Base-by-base conservation (phyloP, 202 grass and related monocot genomes). In the Elaeis oleifera region DNA sequence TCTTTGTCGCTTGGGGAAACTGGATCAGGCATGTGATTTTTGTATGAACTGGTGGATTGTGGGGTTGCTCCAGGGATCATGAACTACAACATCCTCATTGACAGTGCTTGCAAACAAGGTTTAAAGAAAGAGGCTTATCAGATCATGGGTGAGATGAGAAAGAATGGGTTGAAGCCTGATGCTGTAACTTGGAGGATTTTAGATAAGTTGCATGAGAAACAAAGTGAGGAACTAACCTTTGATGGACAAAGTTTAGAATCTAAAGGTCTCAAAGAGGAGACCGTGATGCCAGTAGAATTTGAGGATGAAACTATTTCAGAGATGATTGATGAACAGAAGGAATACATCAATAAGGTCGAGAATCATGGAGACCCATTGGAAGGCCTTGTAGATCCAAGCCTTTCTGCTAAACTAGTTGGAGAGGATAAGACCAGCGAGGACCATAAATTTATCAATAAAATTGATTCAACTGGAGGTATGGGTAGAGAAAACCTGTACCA, bases 121-220 rank as follows among this genome's bases (percentile, higher is more conserved):
- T 28, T 58, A 5, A 89, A 89, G 60, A 81, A 78, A 71, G 55
- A 84, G 70, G 84, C 77, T 1, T 91, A 86, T 76, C 78, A 73
- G 27, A 62, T 91, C 14, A 51, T 92, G 53, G 75, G 71, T 50
- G 84, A 97, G 71, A 86, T 92, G 88, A 86, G 64, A 81, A 92
- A 71, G 28, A 92, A 92, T 82, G 88, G 74, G 11, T 48, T 81
- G 52, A 73, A 84, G 75, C 84, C 74, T 0, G 84, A 89, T 61
- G 77, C 82, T 66, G 80, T 89, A 16, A 86, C 94, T 22, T 99
- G 94, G 94, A 92, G 94, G 66, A 99, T 83, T 75, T 76, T 97
- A 53, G 77, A 79, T 59, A 84, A 77, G 49, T 68, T 97, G 56
- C 82, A 89, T 56, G 66, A 60, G 29, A 62, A 68, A 28, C 39